Base-by-base conservation (phyloP, 805 yeast genomes). In the Suhomyces canberraensis region DNA sequence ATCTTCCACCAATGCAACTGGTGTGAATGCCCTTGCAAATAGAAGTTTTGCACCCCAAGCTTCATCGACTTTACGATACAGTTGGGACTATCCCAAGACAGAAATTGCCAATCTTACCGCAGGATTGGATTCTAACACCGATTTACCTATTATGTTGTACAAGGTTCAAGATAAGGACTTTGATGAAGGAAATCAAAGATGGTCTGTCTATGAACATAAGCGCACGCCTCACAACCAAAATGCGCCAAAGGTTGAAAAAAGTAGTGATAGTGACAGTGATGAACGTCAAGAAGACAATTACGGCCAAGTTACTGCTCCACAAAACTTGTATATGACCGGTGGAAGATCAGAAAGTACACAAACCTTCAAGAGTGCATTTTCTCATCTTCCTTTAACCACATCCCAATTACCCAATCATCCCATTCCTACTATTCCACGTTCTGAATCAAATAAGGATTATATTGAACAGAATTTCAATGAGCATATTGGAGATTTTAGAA, bases 121-220 rank as follows among this genome's bases (percentile, higher is more conserved):
- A 2, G 64, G 60, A 1, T 24, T 58, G 6, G 64, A 59, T 39
- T 47, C 54, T 16, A 37, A 35, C 8, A 44, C 51, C 8, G 58
- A 56, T 25, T 45, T 60, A 27, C 65, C 65, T 13, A 45, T 56
- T 11, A 54, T 54, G 51, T 42, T 58, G 22, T 60, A 57, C 39
- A 53, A 56, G 21, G 64, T 59, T 18, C 63, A 58, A 9, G 62
- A 60, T 32, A 49, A 45, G 31, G 46, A 51, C 31, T 52, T 34
- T 29, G 52, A 51, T 32, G 58, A 52, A 34, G 48, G 54, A 13
- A 46, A 46, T 16, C 49, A 47, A 25, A 35, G 59, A 29, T 54
- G 59, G 59, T 50, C 55, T 16, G 51, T 48, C n/a, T 54, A 54
- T 28, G 59, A 54, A 24, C 36, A 33, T 24, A 41, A 39, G 25